Evolutionary conservation across 176 grass and related monocot species (phyloP).

Genomic region (Zea luxurians): DNA sequence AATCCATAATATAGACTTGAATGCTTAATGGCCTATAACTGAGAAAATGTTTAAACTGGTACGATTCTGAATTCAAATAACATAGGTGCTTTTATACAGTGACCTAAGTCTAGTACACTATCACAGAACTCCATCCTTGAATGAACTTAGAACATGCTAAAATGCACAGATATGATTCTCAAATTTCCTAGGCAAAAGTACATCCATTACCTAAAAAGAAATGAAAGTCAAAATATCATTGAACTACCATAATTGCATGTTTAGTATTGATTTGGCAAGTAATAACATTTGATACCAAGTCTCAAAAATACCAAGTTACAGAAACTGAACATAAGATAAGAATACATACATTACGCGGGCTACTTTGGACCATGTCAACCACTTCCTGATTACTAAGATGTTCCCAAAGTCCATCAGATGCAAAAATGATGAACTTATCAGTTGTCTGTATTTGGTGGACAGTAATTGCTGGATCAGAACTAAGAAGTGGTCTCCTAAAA

Average conservation of each 20-base stretch:
- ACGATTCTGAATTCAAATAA: not conserved
- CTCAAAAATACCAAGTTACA: conserved; percentile 33
- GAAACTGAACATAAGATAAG: conserved; percentile 39
- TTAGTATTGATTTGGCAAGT: not conserved
- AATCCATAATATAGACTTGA: not conserved
- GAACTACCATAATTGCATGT: conserved; percentile 17
- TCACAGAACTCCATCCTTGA: not conserved
- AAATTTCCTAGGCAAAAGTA: conserved; percentile 12
- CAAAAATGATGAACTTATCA: conserved; percentile 92
- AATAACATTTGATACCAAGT: conserved; percentile 21
- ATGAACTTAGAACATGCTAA: not conserved
- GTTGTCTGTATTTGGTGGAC: conserved; percentile 60
- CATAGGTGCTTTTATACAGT: not conserved
- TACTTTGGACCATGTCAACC: conserved; percentile 72
- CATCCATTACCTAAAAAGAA: not conserved
- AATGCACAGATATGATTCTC: not conserved
- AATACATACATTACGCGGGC: conserved; percentile 68
- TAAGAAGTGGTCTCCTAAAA: conserved; percentile 71
- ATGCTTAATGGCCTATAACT: not conserved
- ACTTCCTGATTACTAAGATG: conserved; percentile 90
- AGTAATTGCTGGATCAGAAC: conserved; percentile 76
- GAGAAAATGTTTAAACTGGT: conserved; percentile 4
- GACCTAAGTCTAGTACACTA: not conserved
- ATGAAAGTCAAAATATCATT: conserved; percentile 10
- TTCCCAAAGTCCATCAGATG: conserved; percentile 96